These are phyloP conservation scores for Penicillium hordei DNA, from an alignment of 2,329 filamentous ascomycete species.

Conservation along the genomic window DNA sequence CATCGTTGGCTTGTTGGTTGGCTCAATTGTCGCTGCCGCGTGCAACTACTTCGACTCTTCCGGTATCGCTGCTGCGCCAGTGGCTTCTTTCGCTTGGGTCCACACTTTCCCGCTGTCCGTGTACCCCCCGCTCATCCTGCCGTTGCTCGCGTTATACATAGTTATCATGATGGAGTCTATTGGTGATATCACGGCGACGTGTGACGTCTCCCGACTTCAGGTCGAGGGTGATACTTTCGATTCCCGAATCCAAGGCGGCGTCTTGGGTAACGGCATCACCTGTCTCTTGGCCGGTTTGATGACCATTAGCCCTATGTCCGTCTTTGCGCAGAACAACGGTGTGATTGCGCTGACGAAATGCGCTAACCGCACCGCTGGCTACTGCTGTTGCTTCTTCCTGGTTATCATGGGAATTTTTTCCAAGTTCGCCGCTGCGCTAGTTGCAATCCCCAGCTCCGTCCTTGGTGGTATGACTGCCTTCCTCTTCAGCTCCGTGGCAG, in stretches of 20 bases:
- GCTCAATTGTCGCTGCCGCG: conserved; percentile 66
- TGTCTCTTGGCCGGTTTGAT: conserved; percentile 62
- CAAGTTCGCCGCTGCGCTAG: conserved; percentile 68
- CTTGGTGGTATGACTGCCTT: conserved; percentile 59
- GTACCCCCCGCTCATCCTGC: conserved; percentile 66
- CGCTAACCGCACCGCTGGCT: conserved; percentile 67
- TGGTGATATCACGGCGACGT: conserved; percentile 67
- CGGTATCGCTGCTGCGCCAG: conserved; percentile 61
- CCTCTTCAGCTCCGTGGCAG: conserved; percentile 65
- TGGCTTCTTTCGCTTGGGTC: conserved; percentile 69
- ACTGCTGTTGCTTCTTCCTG: conserved; percentile 65
- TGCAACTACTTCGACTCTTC: conserved; percentile 64
- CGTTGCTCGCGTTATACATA: conserved; percentile 58
- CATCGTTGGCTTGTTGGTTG: conserved; percentile 63
- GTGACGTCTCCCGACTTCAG: conserved; percentile 63
- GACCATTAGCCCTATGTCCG: conserved; percentile 68
- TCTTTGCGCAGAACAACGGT: conserved; percentile 69
- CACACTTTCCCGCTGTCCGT: conserved; percentile 65
- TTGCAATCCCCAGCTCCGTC: conserved; percentile 59
- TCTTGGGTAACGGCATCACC: conserved; percentile 66
- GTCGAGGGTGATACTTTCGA: conserved; percentile 66
- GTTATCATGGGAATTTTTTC: conserved; percentile 69
- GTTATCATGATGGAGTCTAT: conserved; percentile 69
- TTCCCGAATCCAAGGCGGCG: conserved; percentile 67
- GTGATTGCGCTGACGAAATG: conserved; percentile 68